Conservation (phyloP, 352 stramenopile genomes). For the Blastocystis sp. region DNA sequence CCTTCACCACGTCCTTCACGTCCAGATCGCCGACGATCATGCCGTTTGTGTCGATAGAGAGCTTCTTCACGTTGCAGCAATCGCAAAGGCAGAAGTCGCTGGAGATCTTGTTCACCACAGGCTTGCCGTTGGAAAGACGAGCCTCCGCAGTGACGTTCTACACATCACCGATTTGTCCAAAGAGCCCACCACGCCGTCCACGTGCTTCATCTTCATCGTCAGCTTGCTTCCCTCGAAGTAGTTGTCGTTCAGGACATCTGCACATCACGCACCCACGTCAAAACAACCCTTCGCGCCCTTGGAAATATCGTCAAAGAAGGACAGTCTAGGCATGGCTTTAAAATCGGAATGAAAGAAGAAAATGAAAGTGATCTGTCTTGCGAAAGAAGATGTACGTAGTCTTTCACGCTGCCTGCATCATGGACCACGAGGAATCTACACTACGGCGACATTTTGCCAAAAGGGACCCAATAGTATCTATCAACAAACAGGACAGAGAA, state of each 20-base stretch:
- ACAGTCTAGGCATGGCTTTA: not conserved
- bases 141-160: constrained; percentile 32
- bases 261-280: not conserved
- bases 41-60: constrained; percentile 12
- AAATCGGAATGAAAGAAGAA: not conserved
- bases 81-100: constrained; percentile 21
- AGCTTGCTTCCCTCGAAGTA: constrained; percentile 25
- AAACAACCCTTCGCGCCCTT: not conserved
- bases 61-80: constrained; percentile 30
- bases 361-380: not conserved
- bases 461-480: not conserved
- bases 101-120: constrained; percentile 47
- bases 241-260: constrained; percentile 37
- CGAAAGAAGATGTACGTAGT: not conserved
- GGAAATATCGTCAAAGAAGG: constrained; percentile 38
- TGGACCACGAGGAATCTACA: not conserved
- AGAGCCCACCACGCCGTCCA: not conserved
- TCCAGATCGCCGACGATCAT: constrained; percentile 7
- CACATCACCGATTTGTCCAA: not conserved
- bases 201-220: constrained; percentile 29
- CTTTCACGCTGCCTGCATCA: not conserved
- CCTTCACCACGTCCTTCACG: not conserved
- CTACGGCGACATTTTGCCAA: not conserved
- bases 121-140: not conserved
- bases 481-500: not conserved